These are phyloP conservation scores for Thelonectria rubi DNA, from an alignment of 2,329 filamentous ascomycete genomes.

Conservation along the genomic window DNA sequence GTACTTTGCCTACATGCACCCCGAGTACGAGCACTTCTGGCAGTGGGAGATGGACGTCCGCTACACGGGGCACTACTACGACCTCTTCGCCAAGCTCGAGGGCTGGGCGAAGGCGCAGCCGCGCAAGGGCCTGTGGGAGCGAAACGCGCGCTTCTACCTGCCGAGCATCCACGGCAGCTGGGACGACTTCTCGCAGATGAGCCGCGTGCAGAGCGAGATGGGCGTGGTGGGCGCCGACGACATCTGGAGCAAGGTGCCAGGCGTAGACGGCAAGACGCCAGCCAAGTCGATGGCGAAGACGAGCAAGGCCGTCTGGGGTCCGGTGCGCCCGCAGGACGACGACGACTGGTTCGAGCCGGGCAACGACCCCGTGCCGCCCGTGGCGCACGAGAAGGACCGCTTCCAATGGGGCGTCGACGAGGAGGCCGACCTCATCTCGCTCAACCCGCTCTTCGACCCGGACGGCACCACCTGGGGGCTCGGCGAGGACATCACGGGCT, in stretches of 20 bases:
- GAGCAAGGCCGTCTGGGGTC: constrained; percentile 83
- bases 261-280: constrained; percentile 51
- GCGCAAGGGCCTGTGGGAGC: constrained; percentile 83
- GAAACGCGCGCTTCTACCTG: constrained; percentile 80
- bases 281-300: constrained; percentile 47
- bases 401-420: constrained; percentile 90
- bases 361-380: constrained; percentile 78
- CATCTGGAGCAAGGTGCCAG: constrained; percentile 67
- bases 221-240: constrained; percentile 72
- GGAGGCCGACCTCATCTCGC: constrained; percentile 89
- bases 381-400: constrained; percentile 76
- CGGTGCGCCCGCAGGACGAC: constrained; percentile 72
- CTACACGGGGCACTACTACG: constrained; percentile 88
- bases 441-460: constrained; percentile 92
- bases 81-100: constrained; percentile 74
- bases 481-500: constrained; percentile 83
- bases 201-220: constrained; percentile 78
- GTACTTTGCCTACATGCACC: constrained; percentile 87
- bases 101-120: constrained; percentile 78
- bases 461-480: constrained; percentile 87
- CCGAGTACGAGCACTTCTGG: constrained; percentile 92
- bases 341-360: constrained; percentile 77
- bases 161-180: constrained; percentile 79
- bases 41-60: constrained; percentile 96
- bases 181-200: constrained; percentile 80